A percentile compares a stretch with the other conserved stretches of the same genome.
These are phyloP conservation scores for Nannochloropsis gaditana DNA, from an alignment of 108 stramenopile species.

Conservation along the genomic window DNA sequence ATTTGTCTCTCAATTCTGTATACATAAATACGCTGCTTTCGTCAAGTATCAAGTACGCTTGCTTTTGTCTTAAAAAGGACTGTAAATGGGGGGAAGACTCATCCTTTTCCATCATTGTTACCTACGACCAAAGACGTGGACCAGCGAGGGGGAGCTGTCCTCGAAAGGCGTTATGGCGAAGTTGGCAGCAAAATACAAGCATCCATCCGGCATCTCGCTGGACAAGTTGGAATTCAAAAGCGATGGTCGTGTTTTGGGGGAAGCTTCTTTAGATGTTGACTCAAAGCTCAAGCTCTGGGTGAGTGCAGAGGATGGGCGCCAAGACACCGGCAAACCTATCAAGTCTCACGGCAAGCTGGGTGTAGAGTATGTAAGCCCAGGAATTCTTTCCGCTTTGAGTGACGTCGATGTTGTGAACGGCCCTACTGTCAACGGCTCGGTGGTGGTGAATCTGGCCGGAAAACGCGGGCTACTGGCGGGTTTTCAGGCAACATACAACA, in stretches of 20 bases:
- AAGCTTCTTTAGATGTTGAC: conserved; percentile 16
- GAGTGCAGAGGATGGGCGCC: conserved; percentile 16
- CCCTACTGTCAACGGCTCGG: conserved; percentile 8
- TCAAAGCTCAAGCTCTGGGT: neutral
- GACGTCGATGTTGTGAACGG: conserved; percentile 21
- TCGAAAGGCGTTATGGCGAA: conserved; percentile 7
- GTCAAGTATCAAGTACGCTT: no score
- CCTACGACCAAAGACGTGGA: neutral
- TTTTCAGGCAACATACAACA: neutral
- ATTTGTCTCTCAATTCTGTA: no score
- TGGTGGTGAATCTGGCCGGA: neutral
- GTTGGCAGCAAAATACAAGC: neutral
- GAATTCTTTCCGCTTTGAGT: neutral
- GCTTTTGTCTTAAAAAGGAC: no score
- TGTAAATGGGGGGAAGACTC: no score
- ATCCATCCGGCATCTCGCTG: conserved; percentile 17
- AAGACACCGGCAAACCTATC: conserved; percentile 9
- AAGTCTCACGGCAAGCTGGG: conserved; percentile 20
- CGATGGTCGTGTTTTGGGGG: conserved; percentile 21
- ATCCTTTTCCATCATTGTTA: no score
- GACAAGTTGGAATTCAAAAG: conserved; percentile 14
- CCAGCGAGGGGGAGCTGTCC: neutral
- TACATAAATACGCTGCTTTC: no score
- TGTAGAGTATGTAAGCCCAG: conserved; percentile 12
- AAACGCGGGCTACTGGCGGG: neutral